Evolutionary conservation across 768 basidiomycete genomes (phyloP).

Genomic region (Lentinula lateritia): DNA sequence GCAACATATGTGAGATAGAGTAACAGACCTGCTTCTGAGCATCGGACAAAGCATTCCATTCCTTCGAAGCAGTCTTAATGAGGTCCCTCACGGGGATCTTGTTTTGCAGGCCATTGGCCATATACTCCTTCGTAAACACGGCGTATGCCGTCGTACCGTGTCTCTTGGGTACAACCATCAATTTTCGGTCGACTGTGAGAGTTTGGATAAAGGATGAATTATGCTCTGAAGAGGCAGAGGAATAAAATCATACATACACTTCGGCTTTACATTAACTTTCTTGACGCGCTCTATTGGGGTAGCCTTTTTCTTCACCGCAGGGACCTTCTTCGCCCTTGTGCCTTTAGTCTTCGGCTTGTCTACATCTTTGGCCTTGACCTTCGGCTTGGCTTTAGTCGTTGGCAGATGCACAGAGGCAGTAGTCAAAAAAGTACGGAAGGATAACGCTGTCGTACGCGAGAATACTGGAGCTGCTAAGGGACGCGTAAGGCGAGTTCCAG

Average conservation of each 20-base stretch:
- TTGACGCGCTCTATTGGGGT: conserved; percentile 7
- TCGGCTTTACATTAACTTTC: conserved; percentile 5
- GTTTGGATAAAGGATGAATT: neutral
- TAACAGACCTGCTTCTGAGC: conserved; percentile 27
- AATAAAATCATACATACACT: conserved; percentile 9
- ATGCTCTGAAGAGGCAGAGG: neutral
- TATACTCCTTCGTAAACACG: conserved; percentile 16
- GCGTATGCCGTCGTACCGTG: conserved; percentile 18
- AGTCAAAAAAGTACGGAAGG: conserved; percentile 11
- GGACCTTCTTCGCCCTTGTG: conserved; percentile 1
- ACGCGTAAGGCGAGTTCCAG: neutral
- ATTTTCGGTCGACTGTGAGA: conserved; percentile 3
- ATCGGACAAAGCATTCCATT: conserved; percentile 26
- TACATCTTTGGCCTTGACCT: neutral
- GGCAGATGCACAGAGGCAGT: neutral
- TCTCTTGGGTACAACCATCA: conserved; percentile 18
- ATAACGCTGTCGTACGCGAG: neutral
- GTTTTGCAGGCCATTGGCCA: neutral
- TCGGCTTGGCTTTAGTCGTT: conserved; percentile 5
- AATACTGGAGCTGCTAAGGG: neutral
- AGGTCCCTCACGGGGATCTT: neutral
- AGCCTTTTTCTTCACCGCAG: conserved; percentile 8
- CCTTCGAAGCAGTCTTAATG: conserved; percentile 15
- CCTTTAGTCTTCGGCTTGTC: neutral
- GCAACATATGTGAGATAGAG: neutral